These are phyloP conservation scores for Sextonia rubra DNA, from an alignment of 164 flowering plant species.

Conservation along the genomic window DNA sequence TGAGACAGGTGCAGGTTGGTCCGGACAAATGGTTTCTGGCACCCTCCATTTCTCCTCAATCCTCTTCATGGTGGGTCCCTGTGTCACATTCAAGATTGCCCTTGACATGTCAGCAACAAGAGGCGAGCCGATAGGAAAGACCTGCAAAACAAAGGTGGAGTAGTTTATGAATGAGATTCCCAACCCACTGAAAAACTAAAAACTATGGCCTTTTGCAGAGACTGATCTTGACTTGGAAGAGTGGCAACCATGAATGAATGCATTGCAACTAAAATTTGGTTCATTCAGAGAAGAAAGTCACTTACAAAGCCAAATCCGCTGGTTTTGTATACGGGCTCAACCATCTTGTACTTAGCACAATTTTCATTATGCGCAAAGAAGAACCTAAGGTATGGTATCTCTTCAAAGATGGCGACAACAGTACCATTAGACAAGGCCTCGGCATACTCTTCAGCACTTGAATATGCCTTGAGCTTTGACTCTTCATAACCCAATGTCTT, in stretches of 20 bases:
- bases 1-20: not conserved
- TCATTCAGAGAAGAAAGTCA: not conserved
- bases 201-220: not conserved
- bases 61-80: constrained; percentile 18
- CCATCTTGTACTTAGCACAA: constrained; percentile 17
- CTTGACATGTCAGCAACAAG: constrained; percentile 36
- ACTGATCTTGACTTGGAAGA: not conserved
- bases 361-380: constrained; percentile 9
- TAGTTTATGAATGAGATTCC: not conserved
- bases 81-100: constrained; percentile 31
- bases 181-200: too few species aligned
- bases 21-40: constrained; percentile 8
- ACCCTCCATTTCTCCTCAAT: constrained; percentile 32
- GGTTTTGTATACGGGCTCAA: constrained; percentile 16
- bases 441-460: constrained; percentile 21
- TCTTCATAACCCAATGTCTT: constrained; percentile 2
- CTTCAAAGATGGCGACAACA: constrained; percentile 25
- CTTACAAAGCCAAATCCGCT: constrained; percentile 37
- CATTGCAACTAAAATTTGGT: not conserved
- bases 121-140: constrained; percentile 33
- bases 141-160: constrained; percentile 14
- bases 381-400: constrained; percentile 25
- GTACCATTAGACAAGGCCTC: constrained; percentile 21
- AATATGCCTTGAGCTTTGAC: constrained; percentile 16
- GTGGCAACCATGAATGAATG: not conserved